A percentile compares a stretch with the other conserved stretches of the same genome.
Conservation (phyloP, 2,329 filamentous ascomycete species). For the Grosmannia penicillata region DNA sequence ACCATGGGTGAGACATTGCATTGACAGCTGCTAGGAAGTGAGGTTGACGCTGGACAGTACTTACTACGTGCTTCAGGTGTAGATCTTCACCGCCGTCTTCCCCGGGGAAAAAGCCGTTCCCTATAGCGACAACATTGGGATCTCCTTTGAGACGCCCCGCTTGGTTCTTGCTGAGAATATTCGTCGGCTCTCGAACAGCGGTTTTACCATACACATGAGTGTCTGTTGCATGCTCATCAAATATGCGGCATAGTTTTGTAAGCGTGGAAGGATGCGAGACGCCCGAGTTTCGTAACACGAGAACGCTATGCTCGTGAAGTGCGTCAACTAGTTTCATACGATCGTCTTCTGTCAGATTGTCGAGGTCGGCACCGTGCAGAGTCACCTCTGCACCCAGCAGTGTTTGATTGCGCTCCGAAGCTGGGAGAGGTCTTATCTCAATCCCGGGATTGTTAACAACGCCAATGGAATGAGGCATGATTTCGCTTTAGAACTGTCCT, state of each 20-base stretch:
- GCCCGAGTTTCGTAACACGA: background rate
- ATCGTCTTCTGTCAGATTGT: background rate
- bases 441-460: too few relatives aligned
- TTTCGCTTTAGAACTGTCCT: too few relatives aligned
- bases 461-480: too few relatives aligned
- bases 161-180: conserved; percentile 1
- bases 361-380: background rate
- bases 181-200: background rate
- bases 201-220: conserved; percentile 2
- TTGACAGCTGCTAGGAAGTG: too few relatives aligned
- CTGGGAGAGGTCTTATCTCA: background rate
- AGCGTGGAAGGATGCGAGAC: background rate
- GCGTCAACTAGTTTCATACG: background rate
- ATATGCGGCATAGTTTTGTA: conserved; percentile 1
- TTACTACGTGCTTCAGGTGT: conserved; percentile 1
- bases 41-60: too few relatives aligned
- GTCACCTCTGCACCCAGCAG: background rate
- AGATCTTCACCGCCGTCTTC: conserved; percentile 2
- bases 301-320: conserved; percentile 3
- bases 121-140: conserved; percentile 1
- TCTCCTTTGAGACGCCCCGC: background rate
- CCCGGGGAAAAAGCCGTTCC: background rate
- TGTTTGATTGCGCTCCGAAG: background rate
- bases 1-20: background rate
- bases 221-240: conserved; percentile 1